These are phyloP conservation scores for Aureobasidium mangrovei DNA, from an alignment of 2,329 filamentous ascomycete genomes.

Conservation along the genomic window DNA sequence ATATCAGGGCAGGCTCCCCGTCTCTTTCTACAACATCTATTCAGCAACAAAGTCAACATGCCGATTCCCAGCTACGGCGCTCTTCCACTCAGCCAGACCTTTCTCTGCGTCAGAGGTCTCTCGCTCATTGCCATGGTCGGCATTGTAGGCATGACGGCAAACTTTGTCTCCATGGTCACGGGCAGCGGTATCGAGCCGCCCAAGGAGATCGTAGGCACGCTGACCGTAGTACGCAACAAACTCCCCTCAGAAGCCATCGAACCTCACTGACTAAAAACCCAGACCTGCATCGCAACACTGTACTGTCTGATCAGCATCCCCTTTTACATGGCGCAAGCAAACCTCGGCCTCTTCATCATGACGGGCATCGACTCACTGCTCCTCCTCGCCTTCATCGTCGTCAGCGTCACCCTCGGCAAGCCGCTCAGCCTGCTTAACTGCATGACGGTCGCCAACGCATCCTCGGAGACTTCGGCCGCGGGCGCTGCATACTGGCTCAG, in stretches of 20 bases:
- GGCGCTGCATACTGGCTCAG: constrained; percentile 47
- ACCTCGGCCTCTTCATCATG: constrained; percentile 65
- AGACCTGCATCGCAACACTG: constrained; percentile 71
- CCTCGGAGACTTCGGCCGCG: constrained; percentile 35
- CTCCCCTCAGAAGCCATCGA: background rate
- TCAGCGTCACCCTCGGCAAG: constrained; percentile 68
- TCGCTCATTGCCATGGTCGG: constrained; percentile 64
- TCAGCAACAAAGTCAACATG: constrained; percentile 30
- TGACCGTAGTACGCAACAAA: constrained; percentile 62
- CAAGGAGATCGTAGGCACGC: constrained; percentile 64
- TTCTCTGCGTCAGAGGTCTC: constrained; percentile 62
- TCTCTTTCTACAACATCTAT: background rate
- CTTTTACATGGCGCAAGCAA: constrained; percentile 72
- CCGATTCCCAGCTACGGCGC: constrained; percentile 56
- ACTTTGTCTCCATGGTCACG: constrained; percentile 73
- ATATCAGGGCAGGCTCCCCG: too few relatives aligned
- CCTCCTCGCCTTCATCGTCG: constrained; percentile 67
- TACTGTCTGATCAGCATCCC: constrained; percentile 64
- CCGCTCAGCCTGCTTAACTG: constrained; percentile 74
- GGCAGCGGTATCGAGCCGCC: constrained; percentile 57
- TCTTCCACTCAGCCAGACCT: constrained; percentile 61
- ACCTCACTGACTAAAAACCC: constrained; percentile 19
- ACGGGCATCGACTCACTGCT: constrained; percentile 58
- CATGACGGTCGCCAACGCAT: constrained; percentile 42
- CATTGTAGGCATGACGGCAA: constrained; percentile 70